A percentile compares a stretch with the other conserved stretches of the same genome.
phyloP scores from a whole-genome alignment of 179 eudicot species.

The Actinidia polygama region DNA sequence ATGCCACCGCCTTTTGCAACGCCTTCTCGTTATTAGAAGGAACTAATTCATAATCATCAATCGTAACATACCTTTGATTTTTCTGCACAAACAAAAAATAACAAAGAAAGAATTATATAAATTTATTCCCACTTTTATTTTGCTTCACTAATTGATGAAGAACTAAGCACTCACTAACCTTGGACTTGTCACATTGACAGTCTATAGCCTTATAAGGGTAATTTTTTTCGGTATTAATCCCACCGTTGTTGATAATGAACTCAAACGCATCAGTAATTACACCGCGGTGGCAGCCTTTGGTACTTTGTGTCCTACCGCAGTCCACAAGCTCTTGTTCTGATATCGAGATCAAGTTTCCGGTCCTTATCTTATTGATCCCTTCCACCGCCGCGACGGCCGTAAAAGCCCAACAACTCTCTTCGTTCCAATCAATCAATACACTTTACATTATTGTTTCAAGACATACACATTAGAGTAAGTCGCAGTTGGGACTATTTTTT shows the following conservation, averaged over 20 bases:
- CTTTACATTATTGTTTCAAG: too few species aligned
- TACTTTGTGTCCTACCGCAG: constrained; percentile 50
- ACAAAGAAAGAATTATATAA: neutral
- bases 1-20: constrained; percentile 56
- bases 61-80: constrained; percentile 58
- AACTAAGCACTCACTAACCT: constrained; percentile 36
- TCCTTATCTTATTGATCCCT: constrained; percentile 63
- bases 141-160: too few species aligned
- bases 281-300: constrained; percentile 67
- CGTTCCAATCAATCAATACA: neutral
- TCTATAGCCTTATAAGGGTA: constrained; percentile 58
- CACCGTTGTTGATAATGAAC: constrained; percentile 66
- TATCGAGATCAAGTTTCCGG: constrained; percentile 50
- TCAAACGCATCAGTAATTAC: constrained; percentile 65
- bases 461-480: neutral
- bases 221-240: constrained; percentile 63
- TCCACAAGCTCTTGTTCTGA: constrained; percentile 76
- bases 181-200: constrained; percentile 47
- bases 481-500: neutral
- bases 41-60: constrained; percentile 66
- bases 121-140: too few species aligned
- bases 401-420: constrained; percentile 87
- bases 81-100: constrained; percentile 37
- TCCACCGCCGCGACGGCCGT: constrained; percentile 66
- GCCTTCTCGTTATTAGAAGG: constrained; percentile 58